Conservation (phyloP, 2,329 filamentous ascomycete species). For the Sclerotinia glacialis region DNA sequence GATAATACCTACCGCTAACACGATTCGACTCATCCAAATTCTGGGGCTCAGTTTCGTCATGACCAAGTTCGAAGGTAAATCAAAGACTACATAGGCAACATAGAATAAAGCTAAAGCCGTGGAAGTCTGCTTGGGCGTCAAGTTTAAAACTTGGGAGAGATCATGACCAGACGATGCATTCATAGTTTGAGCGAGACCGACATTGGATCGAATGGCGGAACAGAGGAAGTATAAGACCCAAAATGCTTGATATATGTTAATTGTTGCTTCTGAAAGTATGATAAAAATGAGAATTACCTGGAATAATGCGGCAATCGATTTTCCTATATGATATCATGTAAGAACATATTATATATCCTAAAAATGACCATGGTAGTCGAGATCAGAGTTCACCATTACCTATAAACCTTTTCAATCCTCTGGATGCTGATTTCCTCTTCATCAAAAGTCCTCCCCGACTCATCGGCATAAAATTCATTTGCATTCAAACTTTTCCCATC, state of each 20-base stretch:
- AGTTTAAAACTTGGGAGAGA: slow-evolving; percentile 65
- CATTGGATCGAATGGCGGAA: slow-evolving; percentile 87
- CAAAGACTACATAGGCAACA: slow-evolving; percentile 86
- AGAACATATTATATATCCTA: background rate
- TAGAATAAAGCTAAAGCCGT: slow-evolving; percentile 87
- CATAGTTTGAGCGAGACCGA: slow-evolving; percentile 94
- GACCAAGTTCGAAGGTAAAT: slow-evolving; percentile 81
- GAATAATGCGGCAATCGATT: slow-evolving; percentile 56
- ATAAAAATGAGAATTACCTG: slow-evolving; percentile 38
- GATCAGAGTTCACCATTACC: slow-evolving; percentile 30
- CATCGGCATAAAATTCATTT: slow-evolving; percentile 13
- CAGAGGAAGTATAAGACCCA: slow-evolving; percentile 91
- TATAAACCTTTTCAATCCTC: slow-evolving; percentile 42
- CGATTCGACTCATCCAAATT: slow-evolving; percentile 89
- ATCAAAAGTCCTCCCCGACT: slow-evolving; percentile 23
- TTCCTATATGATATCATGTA: slow-evolving; percentile 41
- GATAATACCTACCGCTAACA: slow-evolving; percentile 81
- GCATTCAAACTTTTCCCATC: slow-evolving; percentile 18
- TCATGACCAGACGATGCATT: slow-evolving; percentile 70
- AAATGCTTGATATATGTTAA: slow-evolving; percentile 56
- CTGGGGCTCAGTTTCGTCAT: slow-evolving; percentile 84
- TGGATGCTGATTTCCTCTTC: slow-evolving; percentile 33
- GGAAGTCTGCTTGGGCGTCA: slow-evolving; percentile 74
- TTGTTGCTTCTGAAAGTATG: background rate
- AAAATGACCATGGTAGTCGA: background rate